These are phyloP conservation scores for Nitzschia sp. DNA, from an alignment of 108 stramenopile species.

Conservation along the genomic window DNA sequence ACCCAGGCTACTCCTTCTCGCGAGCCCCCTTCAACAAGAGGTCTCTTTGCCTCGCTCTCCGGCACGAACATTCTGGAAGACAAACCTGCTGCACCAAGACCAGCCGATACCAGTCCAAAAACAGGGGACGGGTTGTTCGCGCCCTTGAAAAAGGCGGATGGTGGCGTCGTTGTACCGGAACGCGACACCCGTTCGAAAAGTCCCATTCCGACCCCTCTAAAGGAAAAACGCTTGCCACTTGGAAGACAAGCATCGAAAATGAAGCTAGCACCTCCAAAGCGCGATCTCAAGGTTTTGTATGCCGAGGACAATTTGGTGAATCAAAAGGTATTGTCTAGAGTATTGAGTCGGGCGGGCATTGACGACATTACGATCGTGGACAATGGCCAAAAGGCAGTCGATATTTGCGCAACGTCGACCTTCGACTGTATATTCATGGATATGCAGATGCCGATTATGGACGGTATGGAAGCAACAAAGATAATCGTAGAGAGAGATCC, in stretches of 20 bases:
- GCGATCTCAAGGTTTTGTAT: slow-evolving; percentile 28
- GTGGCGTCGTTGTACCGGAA: neutral
- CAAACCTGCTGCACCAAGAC: too few species aligned
- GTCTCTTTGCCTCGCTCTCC: neutral
- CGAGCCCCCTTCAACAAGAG: neutral
- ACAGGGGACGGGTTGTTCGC: neutral
- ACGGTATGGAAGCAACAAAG: slow-evolving; percentile 52
- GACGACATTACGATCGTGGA: slow-evolving; percentile 31
- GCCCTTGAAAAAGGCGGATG: neutral
- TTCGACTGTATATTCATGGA: slow-evolving; percentile 46
- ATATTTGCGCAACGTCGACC: slow-evolving; percentile 12
- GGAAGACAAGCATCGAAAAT: neutral
- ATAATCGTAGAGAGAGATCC: slow-evolving; percentile 35
- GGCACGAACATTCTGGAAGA: too few species aligned
- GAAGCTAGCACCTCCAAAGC: neutral
- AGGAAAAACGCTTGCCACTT: too few species aligned
- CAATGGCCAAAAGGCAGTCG: slow-evolving; percentile 44
- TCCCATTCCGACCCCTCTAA: neutral
- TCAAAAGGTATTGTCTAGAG: slow-evolving; percentile 34
- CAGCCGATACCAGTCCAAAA: neutral
- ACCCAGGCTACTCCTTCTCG: neutral
- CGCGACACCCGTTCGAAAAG: neutral
- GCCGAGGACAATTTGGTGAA: slow-evolving; percentile 47
- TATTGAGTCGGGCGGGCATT: slow-evolving; percentile 33
- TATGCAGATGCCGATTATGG: slow-evolving; percentile 62